These are phyloP conservation scores for Orbilia brochopaga DNA, from an alignment of 2,329 filamentous ascomycete genomes.

Conservation along the genomic window DNA sequence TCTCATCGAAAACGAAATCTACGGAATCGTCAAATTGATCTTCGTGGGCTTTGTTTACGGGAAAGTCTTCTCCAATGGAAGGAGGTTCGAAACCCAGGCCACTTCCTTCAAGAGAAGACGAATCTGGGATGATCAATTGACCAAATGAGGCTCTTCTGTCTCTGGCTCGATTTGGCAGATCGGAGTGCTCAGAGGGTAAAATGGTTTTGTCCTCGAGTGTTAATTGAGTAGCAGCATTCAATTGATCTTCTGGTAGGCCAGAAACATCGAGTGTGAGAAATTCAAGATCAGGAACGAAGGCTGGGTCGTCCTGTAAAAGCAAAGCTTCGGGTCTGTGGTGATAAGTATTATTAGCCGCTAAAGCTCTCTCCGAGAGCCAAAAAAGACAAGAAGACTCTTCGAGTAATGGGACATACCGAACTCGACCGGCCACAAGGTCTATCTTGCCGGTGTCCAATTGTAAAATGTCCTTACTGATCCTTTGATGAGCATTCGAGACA, in stretches of 20 bases:
- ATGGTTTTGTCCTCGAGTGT: conserved; percentile 35
- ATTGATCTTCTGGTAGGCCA: conserved; percentile 23
- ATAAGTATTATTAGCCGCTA: neutral
- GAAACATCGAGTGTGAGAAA: conserved; percentile 16
- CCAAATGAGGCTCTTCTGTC: neutral
- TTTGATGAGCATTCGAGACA: conserved; percentile 74
- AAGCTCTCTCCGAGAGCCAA: neutral
- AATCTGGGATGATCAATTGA: conserved; percentile 28
- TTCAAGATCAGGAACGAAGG: conserved; percentile 69
- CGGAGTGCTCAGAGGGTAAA: conserved; percentile 7
- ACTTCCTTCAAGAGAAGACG: conserved; percentile 16
- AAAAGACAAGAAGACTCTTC: neutral
- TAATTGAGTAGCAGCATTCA: conserved; percentile 26
- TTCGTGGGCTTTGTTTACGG: neutral
- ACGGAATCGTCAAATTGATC: conserved; percentile 45
- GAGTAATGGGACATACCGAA: conserved; percentile 17
- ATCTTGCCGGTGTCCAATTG: conserved; percentile 24
- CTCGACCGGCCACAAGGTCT: conserved; percentile 17
- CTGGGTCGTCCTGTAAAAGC: conserved; percentile 78
- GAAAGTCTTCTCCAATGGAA: conserved; percentile 14
- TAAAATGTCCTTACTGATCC: conserved; percentile 62
- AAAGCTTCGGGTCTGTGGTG: conserved; percentile 17
- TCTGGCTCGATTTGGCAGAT: neutral
- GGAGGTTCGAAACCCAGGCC: conserved; percentile 7
- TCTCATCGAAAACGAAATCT: conserved; percentile 53